Evolutionary conservation across 805 yeast genomes (phyloP), one percentile per base, ranked within the genome.

Genomic region (Starmerella riodocensis): DNA sequence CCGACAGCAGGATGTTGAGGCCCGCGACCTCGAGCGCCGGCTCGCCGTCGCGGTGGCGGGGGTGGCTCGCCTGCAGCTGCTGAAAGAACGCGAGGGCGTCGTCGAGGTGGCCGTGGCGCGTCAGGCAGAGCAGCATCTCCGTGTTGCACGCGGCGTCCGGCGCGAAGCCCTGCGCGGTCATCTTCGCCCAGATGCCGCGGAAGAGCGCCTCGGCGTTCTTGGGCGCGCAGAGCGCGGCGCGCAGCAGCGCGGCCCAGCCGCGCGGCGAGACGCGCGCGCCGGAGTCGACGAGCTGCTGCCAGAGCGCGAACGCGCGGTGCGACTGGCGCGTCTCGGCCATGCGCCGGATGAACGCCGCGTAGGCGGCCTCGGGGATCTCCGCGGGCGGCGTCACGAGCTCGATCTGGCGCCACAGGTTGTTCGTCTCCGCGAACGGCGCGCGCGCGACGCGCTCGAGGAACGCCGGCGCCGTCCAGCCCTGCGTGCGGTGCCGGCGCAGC

Each of bases 181-280:
- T 71, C 53, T 52, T 66, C 53, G 29, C 53, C 62, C 48, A 58
- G 24, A 57, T 53, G 41, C 49, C 58, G 26, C 49, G 42, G 5
- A 50, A 48, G 3, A 50, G 52, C 12, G 28, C 59, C 47, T 36
- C 37, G 32, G 49, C 53, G 34, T 57, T 51, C 8, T 49, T 47
- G 30, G 54, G 62, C 18, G 55, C 46, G 37, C 47, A 36, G 7
- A 66, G 53, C 3, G 68, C 65, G 1, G 78, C 64, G 37, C 67
- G 60, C 36, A 80, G 57, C 22, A 78, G 63, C 37, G 70, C 64
- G 37, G 76, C 74, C 84, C 84, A 80, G 1, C 74, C 55, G 0
- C 56, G 48, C n/a, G 65, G 48, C 4, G 67, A 55, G n/a, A 74
- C 74, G 6, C 30, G 18, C 7, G 29, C 32, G 17, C 29, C 31